These are phyloP conservation scores for Phytophthora capsici DNA, from an alignment of 352 stramenopile species.

Conservation along the genomic window DNA sequence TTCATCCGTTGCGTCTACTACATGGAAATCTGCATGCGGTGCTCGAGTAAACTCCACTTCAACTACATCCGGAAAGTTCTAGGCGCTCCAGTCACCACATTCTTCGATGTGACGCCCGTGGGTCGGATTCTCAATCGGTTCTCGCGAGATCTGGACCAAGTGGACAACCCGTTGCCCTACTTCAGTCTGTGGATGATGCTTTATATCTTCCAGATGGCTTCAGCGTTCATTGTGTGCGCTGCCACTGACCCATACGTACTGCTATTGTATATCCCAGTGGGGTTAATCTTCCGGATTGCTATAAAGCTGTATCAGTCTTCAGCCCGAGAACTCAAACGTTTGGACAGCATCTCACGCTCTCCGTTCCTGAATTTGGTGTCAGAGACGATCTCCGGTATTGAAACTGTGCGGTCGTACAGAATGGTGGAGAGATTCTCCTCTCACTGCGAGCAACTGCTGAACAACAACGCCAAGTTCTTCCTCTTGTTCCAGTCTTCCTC, in stretches of 20 bases:
- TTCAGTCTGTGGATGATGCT: slow-evolving; percentile 55
- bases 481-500: slow-evolving; percentile 42
- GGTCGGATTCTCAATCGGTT: slow-evolving; percentile 74
- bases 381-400: slow-evolving; percentile 93
- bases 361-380: slow-evolving; percentile 94
- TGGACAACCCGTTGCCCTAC: slow-evolving; percentile 65
- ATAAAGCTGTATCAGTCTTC: slow-evolving; percentile 87
- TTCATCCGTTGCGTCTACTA: slow-evolving; percentile 53
- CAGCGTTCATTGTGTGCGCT: slow-evolving; percentile 53
- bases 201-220: slow-evolving; percentile 51
- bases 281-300: slow-evolving; percentile 24
- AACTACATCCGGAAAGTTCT: slow-evolving; percentile 60
- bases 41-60: slow-evolving; percentile 49
- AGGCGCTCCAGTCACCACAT: slow-evolving; percentile 57
- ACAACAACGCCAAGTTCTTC: slow-evolving; percentile 51
- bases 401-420: slow-evolving; percentile 89
- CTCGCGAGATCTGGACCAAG: slow-evolving; percentile 65
- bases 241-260: slow-evolving; percentile 55
- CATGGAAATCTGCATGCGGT: slow-evolving; percentile 57
- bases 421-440: slow-evolving; percentile 44
- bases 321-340: slow-evolving; percentile 91
- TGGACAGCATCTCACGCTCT: slow-evolving; percentile 91
- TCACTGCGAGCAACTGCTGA: slow-evolving; percentile 44
- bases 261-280: slow-evolving; percentile 56
- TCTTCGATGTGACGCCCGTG: slow-evolving; percentile 73